Evolutionary conservation across 2,329 filamentous ascomycete genomes (phyloP).

Genomic region (Podosphaera xanthii): DNA sequence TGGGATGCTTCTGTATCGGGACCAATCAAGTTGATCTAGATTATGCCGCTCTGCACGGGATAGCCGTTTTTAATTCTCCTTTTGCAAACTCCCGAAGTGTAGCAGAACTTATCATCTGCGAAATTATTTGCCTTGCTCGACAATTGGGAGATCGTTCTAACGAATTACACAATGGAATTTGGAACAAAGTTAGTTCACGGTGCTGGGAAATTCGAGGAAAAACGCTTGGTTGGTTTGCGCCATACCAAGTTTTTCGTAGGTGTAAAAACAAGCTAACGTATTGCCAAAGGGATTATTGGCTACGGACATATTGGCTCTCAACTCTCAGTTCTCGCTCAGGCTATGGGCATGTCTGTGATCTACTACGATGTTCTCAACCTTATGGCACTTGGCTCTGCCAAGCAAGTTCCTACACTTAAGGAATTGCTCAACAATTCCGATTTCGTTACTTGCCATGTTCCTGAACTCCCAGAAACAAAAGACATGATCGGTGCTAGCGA

Average conservation of each 20-base stretch:
- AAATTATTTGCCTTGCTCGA: conserved; percentile 77
- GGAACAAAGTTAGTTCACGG: conserved; percentile 92
- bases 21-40: conserved; percentile 86
- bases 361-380: conserved; percentile 91
- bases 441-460: conserved; percentile 87
- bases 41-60: conserved; percentile 62
- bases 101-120: conserved; percentile 81
- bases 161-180: conserved; percentile 82
- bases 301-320: conserved; percentile 97
- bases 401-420: conserved; percentile 58
- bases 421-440: conserved; percentile 59
- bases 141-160: conserved; percentile 83
- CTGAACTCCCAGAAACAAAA: conserved; percentile 77
- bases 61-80: conserved; percentile 96
- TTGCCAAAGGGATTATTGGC: conserved; percentile 51
- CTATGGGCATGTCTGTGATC: conserved; percentile 95
- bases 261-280: background rate
- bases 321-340: conserved; percentile 80
- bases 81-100: conserved; percentile 97
- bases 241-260: background rate
- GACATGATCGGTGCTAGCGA: conserved; percentile 69
- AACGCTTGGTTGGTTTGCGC: conserved; percentile 46
- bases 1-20: conserved; percentile 97
- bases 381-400: conserved; percentile 79
- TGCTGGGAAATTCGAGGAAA: conserved; percentile 99